These are phyloP conservation scores for Solanum microdontum DNA, from an alignment of 257 asterid species.

Conservation along the genomic window DNA sequence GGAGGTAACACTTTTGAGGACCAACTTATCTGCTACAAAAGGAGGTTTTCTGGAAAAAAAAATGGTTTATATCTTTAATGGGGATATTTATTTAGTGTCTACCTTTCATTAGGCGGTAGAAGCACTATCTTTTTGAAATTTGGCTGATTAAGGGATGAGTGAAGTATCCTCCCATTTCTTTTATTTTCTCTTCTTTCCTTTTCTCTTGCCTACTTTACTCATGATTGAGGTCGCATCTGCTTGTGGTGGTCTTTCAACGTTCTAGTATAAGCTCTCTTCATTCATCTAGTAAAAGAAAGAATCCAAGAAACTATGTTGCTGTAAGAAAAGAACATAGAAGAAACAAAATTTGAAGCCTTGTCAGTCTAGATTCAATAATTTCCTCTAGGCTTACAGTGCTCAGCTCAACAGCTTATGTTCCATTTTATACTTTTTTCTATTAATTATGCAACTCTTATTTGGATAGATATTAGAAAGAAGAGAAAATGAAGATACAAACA, in stretches of 20 bases:
- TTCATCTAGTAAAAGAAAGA: not conserved
- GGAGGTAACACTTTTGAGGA: not conserved
- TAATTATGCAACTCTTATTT: not conserved
- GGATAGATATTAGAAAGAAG: not conserved
- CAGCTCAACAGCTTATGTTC: not conserved
- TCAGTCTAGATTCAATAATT: not conserved
- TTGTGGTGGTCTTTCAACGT: not conserved
- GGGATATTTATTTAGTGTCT: not conserved
- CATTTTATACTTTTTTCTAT: not conserved
- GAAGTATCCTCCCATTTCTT: not conserved
- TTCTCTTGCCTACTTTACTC: not conserved
- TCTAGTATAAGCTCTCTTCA: not conserved
- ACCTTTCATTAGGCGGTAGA: not conserved
- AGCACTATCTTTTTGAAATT: not conserved
- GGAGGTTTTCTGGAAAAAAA: not conserved
- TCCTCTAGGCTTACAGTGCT: not conserved
- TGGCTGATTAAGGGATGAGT: not conserved
- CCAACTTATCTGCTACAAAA: not conserved
- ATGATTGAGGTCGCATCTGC: not conserved
- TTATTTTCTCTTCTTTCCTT: not conserved
- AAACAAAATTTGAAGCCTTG: not conserved
- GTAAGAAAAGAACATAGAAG: not conserved
- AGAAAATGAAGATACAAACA: not conserved
- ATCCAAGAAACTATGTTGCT: not conserved
- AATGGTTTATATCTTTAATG: not conserved